A percentile compares a stretch with the other conserved stretches of the same genome.
phyloP scores from a whole-genome alignment of 2,329 filamentous ascomycete genomes.

The Aspergillus pseudotamarii region DNA sequence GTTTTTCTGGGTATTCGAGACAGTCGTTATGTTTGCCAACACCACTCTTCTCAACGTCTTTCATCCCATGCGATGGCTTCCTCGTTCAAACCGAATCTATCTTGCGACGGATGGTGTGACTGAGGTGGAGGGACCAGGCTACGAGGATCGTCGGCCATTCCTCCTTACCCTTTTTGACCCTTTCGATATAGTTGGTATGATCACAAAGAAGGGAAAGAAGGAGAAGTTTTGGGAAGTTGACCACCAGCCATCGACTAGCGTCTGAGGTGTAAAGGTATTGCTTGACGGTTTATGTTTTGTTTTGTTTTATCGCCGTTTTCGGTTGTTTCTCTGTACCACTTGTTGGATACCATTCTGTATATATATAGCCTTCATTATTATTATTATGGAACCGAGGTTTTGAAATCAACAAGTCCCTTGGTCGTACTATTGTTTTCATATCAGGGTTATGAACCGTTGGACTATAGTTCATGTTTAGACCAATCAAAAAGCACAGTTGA shows the following conservation, averaged over 20 bases:
- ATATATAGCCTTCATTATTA: background rate
- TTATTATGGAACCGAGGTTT: no score
- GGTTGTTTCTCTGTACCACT: background rate
- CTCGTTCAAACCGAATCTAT: constrained; percentile 54
- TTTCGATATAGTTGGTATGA: constrained; percentile 44
- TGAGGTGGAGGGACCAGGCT: constrained; percentile 54
- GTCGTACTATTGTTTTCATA: background rate
- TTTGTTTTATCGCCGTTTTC: background rate
- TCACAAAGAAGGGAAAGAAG: constrained; percentile 39
- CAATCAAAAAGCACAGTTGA: background rate
- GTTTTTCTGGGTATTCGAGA: constrained; percentile 60
- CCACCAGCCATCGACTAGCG: background rate
- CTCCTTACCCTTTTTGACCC: constrained; percentile 48
- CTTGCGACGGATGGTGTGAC: constrained; percentile 55
- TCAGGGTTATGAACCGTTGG: background rate
- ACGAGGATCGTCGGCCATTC: constrained; percentile 50
- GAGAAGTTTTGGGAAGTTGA: constrained; percentile 43
- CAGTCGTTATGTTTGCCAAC: constrained; percentile 55
- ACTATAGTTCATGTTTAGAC: background rate
- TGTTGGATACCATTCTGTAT: background rate
- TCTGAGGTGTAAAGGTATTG: background rate
- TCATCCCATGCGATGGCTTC: constrained; percentile 55
- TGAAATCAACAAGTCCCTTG: background rate
- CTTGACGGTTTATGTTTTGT: background rate
- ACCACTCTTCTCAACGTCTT: constrained; percentile 55